Evolutionary conservation across 768 basidiomycete species (phyloP), one percentile per base, ranked within the genome.

Genomic region (Trametes punicea): DNA sequence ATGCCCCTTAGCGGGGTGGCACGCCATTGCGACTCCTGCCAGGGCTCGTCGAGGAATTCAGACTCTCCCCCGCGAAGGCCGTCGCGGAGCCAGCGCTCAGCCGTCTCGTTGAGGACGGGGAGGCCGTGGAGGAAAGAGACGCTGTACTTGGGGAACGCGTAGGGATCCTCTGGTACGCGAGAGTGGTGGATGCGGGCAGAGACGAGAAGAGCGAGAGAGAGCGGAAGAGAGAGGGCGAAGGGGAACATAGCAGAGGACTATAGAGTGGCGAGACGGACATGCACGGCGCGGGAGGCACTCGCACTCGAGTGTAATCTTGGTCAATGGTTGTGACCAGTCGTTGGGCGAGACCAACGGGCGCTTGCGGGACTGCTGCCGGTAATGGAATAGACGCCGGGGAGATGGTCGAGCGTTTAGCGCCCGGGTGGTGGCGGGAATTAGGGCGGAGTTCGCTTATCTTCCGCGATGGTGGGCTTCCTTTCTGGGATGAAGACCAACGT

Each of bases 91-190:
- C 92, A 93, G 30, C 77, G 77, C 59, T 85, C 74, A 3, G 88
- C 91, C 1, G 88, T 90, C 45, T 86, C 75, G 62, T 87, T 85
- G 23, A 77, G 70, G 60, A 93, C 73, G 25, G 91, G 90, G n/a
- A 84, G 80, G 55, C 80, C 80, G 67, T 90, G 88, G 66, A 93
- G 81, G 70, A 90, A 93, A 36, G 83, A 73, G 57, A 93, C 85
- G 38, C 82, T 79, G 67, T 82, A 88, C 68, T 93, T 93, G 61
- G 91, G 92, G 67, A 86, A 91, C 0, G 91, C 85, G 69, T 83
- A 81, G 15, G 83, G 75, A 64, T 93, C 91, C 64, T 92, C 87
- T 26, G 91, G 90, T 42, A 90, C 77, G 8, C 65, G 65, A 0
- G 68, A 67, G 56, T 86, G 82, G 66, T 90, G 84, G 26, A 85